phyloP scores from a whole-genome alignment of 805 yeast genomes.

The Pichia insulana region DNA sequence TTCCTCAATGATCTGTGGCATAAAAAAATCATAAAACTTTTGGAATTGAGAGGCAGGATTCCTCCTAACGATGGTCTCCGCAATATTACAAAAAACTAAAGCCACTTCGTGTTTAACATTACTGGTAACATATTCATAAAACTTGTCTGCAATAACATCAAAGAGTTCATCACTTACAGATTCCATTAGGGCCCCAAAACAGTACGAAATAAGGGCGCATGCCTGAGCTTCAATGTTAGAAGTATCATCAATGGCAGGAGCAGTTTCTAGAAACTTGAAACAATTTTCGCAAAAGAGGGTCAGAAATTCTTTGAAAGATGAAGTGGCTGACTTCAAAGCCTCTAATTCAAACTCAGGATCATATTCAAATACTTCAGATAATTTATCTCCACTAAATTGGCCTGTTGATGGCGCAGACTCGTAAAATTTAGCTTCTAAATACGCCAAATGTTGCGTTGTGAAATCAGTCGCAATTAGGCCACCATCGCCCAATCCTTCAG shows the following conservation, averaged over 20 bases:
- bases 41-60: constrained; percentile 43
- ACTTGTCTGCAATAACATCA: constrained; percentile 33
- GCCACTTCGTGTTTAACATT: constrained; percentile 53
- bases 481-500: constrained; percentile 34
- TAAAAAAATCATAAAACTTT: constrained; percentile 35
- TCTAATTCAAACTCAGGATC: constrained; percentile 39
- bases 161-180: constrained; percentile 53
- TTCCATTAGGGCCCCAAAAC: constrained; percentile 44
- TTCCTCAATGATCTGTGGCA: constrained; percentile 52
- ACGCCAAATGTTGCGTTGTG: constrained; percentile 55
- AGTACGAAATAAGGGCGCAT: constrained; percentile 27
- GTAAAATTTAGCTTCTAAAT: constrained; percentile 38
- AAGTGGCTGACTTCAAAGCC: constrained; percentile 67
- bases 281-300: constrained; percentile 48
- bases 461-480: constrained; percentile 40
- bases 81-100: constrained; percentile 60
- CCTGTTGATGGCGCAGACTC: constrained; percentile 20
- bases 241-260: constrained; percentile 50
- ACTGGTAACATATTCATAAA: constrained; percentile 50
- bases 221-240: constrained; percentile 44
- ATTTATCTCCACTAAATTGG: constrained; percentile 15
- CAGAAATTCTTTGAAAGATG: constrained; percentile 56
- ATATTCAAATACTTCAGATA: constrained; percentile 27
- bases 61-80: constrained; percentile 63
- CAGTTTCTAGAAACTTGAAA: constrained; percentile 56